phyloP scores from a whole-genome alignment of 2,329 filamentous ascomycete genomes.

The Trichoderma oligosporum region DNA sequence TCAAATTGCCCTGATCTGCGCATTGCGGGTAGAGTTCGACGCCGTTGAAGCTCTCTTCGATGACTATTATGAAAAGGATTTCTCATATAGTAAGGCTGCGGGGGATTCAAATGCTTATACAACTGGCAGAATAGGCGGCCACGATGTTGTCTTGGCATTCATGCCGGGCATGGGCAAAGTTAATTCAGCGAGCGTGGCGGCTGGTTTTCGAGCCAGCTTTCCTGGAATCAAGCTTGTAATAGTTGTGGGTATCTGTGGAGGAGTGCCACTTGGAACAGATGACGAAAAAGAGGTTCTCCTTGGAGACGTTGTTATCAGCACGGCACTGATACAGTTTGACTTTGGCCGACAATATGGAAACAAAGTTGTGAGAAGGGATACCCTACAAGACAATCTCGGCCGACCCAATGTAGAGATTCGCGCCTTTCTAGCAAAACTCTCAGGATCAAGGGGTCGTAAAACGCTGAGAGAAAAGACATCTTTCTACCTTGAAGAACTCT shows the following conservation, averaged over 20 bases:
- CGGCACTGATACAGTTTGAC: constrained; percentile 30
- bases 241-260: constrained; percentile 25
- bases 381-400: constrained; percentile 22
- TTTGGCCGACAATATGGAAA: constrained; percentile 26
- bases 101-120: constrained; percentile 32
- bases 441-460: constrained; percentile 12
- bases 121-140: constrained; percentile 21
- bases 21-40: constrained; percentile 23
- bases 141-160: constrained; percentile 27
- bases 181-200: constrained; percentile 14
- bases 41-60: constrained; percentile 24
- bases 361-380: constrained; percentile 25
- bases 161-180: constrained; percentile 26
- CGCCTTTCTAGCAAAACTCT: constrained; percentile 25
- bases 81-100: constrained; percentile 24
- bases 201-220: constrained; percentile 21
- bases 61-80: constrained; percentile 20
- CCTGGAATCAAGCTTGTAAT: constrained; percentile 21
- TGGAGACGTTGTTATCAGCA: constrained; percentile 30
- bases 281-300: constrained; percentile 23
- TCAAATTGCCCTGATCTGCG: constrained; percentile 24
- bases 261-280: constrained; percentile 19
- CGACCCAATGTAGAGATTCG: constrained; percentile 26
- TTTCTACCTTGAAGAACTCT: background rate
- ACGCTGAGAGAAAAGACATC: background rate